phyloP scores from a whole-genome alignment of 2,329 filamentous ascomycete species.

The Rasamsonia emersonii region DNA sequence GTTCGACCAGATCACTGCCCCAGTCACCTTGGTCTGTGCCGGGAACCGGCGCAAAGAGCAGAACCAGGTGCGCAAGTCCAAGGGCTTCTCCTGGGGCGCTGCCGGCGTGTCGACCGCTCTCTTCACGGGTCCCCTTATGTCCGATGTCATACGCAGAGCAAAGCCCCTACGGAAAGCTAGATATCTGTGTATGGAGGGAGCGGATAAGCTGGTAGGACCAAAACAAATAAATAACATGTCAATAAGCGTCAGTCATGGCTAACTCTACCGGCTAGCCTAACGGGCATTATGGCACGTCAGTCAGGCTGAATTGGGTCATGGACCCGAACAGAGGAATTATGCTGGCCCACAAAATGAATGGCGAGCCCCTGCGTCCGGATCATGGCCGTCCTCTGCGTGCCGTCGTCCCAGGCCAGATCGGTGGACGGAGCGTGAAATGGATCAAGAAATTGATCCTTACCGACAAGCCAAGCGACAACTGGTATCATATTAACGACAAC shows the following conservation, averaged over 20 bases:
- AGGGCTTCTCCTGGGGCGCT: slow-evolving; percentile 90
- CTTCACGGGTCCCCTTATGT: slow-evolving; percentile 74
- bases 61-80: slow-evolving; percentile 80
- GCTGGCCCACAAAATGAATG: slow-evolving; percentile 87
- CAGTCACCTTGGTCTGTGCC: slow-evolving; percentile 82
- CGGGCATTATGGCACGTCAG: slow-evolving; percentile 77
- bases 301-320: slow-evolving; percentile 82
- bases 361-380: slow-evolving; percentile 68
- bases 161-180: slow-evolving; percentile 60
- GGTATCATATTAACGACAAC: slow-evolving; percentile 95
- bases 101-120: slow-evolving; percentile 79
- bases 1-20: slow-evolving; percentile 75
- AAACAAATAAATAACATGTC: slow-evolving; percentile 2
- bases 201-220: slow-evolving; percentile 58
- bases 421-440: slow-evolving; percentile 90
- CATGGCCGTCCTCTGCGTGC: slow-evolving; percentile 77
- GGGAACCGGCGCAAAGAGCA: slow-evolving; percentile 90
- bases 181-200: slow-evolving; percentile 87
- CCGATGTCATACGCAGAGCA: slow-evolving; percentile 60
- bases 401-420: slow-evolving; percentile 84
- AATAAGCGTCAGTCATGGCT: slow-evolving; percentile 5
- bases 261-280: slow-evolving; percentile 51
- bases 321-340: slow-evolving; percentile 76
- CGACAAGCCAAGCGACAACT: slow-evolving; percentile 72
- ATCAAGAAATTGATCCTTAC: slow-evolving; percentile 73